A percentile compares a stretch with the other conserved stretches of the same genome.
Conservation (phyloP, 768 basidiomycete species). For the Megacollybia marginata region DNA sequence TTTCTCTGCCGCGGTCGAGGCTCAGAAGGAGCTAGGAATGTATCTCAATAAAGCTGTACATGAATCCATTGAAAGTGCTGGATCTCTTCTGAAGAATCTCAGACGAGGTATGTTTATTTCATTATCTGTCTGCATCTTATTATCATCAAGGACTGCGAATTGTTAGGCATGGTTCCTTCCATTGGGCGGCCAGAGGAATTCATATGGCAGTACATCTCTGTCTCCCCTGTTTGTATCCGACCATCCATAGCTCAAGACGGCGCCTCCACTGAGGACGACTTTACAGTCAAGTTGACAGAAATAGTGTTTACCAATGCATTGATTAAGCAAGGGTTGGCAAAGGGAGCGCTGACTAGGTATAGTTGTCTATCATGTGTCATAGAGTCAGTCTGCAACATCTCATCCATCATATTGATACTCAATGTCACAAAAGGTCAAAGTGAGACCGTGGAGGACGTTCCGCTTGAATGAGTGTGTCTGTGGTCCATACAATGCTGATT, state of each 20-base stretch:
- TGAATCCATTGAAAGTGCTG: slow-evolving; percentile 89
- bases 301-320: slow-evolving; percentile 92
- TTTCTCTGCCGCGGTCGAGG: slow-evolving; percentile 75
- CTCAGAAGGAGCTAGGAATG: slow-evolving; percentile 78
- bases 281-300: slow-evolving; percentile 95
- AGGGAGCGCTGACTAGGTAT: slow-evolving; percentile 69
- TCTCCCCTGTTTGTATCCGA: slow-evolving; percentile 95
- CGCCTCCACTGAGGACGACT: slow-evolving; percentile 96
- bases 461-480: slow-evolving; percentile 98
- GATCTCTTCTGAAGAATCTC: slow-evolving; percentile 90
- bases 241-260: slow-evolving; percentile 97
- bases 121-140: not conserved
- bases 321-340: slow-evolving; percentile 82
- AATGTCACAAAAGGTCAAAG: slow-evolving; percentile 51
- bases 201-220: slow-evolving; percentile 98
- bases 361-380: slow-evolving; percentile 99
- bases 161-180: slow-evolving; percentile 83
- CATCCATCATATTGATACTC: not conserved
- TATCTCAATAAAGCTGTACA: slow-evolving; percentile 83
- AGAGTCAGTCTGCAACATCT: slow-evolving; percentile 40
- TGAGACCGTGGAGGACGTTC: slow-evolving; percentile 96
- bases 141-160: slow-evolving; percentile 74
- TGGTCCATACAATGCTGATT: slow-evolving; percentile 98
- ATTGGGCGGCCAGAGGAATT: slow-evolving; percentile 94
- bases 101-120: slow-evolving; percentile 56